Percentiles rank a stretch among this genome's conserved stretches.
Conservation (phyloP, 768 basidiomycete genomes). For the Suillus alpinus region DNA sequence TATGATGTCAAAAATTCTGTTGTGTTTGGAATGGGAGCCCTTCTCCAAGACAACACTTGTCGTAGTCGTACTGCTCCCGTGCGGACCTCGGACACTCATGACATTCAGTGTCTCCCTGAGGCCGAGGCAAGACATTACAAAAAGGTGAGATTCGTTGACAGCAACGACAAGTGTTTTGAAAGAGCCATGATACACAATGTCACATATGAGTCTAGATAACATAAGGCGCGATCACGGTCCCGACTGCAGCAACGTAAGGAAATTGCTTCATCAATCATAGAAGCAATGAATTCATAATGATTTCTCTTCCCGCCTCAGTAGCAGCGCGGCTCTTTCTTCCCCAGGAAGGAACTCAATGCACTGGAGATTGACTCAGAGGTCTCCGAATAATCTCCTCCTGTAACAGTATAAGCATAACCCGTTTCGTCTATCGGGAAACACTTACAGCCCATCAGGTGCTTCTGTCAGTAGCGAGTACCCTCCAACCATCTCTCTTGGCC, state of each 20-base stretch:
- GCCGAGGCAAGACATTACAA: background rate
- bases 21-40: slow-evolving; percentile 7
- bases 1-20: slow-evolving; percentile 5
- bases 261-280: background rate
- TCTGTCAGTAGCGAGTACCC: slow-evolving; percentile 71
- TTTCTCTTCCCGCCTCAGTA: background rate
- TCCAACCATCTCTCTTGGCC: slow-evolving; percentile 85
- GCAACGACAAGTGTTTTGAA: background rate
- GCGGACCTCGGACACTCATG: slow-evolving; percentile 18
- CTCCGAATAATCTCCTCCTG: slow-evolving; percentile 70
- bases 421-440: slow-evolving; percentile 14
- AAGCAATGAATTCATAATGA: background rate
- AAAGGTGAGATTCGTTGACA: background rate
- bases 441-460: slow-evolving; percentile 68
- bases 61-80: slow-evolving; percentile 2
- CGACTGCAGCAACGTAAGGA: slow-evolving; percentile 1
- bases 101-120: background rate
- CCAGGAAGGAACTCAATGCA: background rate
- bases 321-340: background rate
- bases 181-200: background rate
- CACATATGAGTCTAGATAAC: background rate
- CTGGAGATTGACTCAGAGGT: slow-evolving; percentile 27
- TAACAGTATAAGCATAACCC: slow-evolving; percentile 6
- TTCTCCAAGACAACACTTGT: background rate
- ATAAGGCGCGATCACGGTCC: background rate